A percentile compares a stretch with the other conserved stretches of the same genome.
phyloP scores from a whole-genome alignment of 2,329 filamentous ascomycete species.

The Fusarium longipes region DNA sequence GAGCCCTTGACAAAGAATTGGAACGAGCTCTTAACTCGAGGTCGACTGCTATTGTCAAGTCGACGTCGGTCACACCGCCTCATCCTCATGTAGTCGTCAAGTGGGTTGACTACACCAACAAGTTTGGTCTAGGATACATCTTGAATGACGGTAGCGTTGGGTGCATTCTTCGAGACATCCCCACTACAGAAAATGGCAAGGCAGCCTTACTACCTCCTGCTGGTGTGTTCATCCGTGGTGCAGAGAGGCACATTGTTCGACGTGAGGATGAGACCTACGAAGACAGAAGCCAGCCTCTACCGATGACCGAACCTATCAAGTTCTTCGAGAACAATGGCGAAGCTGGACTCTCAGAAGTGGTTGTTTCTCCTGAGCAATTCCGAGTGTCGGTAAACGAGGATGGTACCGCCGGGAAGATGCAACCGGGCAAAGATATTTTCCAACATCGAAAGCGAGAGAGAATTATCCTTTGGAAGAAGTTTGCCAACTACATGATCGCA shows the following conservation, averaged over 20 bases:
- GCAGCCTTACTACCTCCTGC: slow-evolving; percentile 72
- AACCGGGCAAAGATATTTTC: slow-evolving; percentile 71
- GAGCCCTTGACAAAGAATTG: slow-evolving; percentile 67
- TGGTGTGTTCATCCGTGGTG: slow-evolving; percentile 76
- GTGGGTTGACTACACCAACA: slow-evolving; percentile 91
- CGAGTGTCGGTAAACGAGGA: slow-evolving; percentile 66
- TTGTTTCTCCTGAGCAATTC: slow-evolving; percentile 72
- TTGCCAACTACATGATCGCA: slow-evolving; percentile 78
- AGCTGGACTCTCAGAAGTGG: slow-evolving; percentile 70
- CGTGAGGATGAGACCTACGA: slow-evolving; percentile 65
- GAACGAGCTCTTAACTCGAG: slow-evolving; percentile 72
- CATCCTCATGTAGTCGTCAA: slow-evolving; percentile 76
- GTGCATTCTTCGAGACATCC: slow-evolving; percentile 71
- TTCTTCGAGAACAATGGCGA: slow-evolving; percentile 80
- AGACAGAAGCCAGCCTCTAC: slow-evolving; percentile 70
- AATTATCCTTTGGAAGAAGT: slow-evolving; percentile 77
- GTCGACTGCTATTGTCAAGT: slow-evolving; percentile 69
- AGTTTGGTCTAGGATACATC: slow-evolving; percentile 86
- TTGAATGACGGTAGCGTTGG: slow-evolving; percentile 84
- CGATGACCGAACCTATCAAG: slow-evolving; percentile 72
- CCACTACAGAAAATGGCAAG: slow-evolving; percentile 62
- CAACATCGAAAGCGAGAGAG: slow-evolving; percentile 74
- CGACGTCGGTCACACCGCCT: slow-evolving; percentile 64
- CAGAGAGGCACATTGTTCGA: slow-evolving; percentile 76
- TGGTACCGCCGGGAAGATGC: slow-evolving; percentile 70